Percentiles rank a stretch among this genome's conserved stretches.
phyloP scores from a whole-genome alignment of 75 land plant species.

The Sequoia sempervirens region DNA sequence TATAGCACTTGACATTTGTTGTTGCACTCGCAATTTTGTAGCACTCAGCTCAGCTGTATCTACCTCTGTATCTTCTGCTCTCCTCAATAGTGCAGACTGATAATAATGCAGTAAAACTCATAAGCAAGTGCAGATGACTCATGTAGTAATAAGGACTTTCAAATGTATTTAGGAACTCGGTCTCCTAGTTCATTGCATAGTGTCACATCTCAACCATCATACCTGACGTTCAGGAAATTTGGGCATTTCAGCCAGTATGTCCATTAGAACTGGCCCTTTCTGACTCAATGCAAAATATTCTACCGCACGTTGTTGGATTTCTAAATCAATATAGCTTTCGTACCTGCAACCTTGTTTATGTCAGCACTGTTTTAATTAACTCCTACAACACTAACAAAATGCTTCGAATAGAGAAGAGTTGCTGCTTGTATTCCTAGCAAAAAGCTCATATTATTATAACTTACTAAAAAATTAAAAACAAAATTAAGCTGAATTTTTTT shows the following conservation, averaged over 20 bases:
- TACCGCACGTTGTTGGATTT: conserved; percentile 94
- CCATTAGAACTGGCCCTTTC: conserved; percentile 84
- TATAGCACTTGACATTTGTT: conserved; percentile 87
- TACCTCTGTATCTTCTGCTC: conserved; percentile 88
- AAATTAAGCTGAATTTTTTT: neutral
- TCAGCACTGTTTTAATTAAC: neutral
- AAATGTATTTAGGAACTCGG: no score
- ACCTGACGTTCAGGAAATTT: conserved; percentile 99
- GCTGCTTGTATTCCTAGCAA: neutral
- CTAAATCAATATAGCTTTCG: conserved; percentile 93
- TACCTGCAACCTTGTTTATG: conserved; percentile 36
- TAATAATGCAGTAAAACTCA: neutral
- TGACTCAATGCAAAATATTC: conserved; percentile 82
- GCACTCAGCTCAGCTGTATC: conserved; percentile 98
- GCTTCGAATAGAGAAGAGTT: neutral
- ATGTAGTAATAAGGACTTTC: neutral
- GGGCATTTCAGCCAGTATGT: conserved; percentile 99
- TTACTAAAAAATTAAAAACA: neutral
- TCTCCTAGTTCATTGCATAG: neutral
- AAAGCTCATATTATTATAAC: neutral
- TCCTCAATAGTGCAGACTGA: conserved; percentile 89
- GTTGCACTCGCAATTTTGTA: conserved; percentile 81
- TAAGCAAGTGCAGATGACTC: no score
- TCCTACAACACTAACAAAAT: neutral
- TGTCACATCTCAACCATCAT: conserved; percentile 8